Evolutionary conservation across 768 basidiomycete genomes (phyloP), one percentile per base, ranked within the genome.

Genomic region (Pulveroboletus sp.): DNA sequence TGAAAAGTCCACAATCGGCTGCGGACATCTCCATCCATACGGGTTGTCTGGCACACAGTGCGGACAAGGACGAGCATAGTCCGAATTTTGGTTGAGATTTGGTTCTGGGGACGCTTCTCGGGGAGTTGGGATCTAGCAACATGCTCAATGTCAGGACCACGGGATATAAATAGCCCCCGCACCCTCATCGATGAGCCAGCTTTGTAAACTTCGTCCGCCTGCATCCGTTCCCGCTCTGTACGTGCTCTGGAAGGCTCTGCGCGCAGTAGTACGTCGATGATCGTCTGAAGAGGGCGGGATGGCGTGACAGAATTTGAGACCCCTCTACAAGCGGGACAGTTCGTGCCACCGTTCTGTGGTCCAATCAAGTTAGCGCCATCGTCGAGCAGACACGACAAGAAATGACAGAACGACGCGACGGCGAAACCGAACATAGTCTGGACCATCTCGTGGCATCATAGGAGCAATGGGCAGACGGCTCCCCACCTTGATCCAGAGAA

Each of bases 401-500:
- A 39, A 35, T 2, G 14, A 39, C 35, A 26, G 26, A n/a, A 29
- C 10, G 32, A 39, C 40, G 41, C 35, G 45, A 40, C 9, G 24
- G 36, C 13, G 19, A 40, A 39, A 31, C 41, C 37, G 45, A 24
- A 23, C 12, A 23, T 37, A 36, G 45, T 36, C 24, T 29, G 38
- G 6, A 24, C 40, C 22, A 31, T 26, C 45, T 34, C 29, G 50
- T 47, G 37, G 47, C 50, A 56, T 44, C 27, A 36, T n/a, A n/a
- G n/a, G n/a, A n/a, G n/a, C n/a, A n/a, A n/a, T n/a, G n/a, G n/a
- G n/a, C n/a, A n/a, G n/a, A n/a, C 12, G 22, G 19, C 35, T 53
- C 81, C 86, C 82, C 69, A 90, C 89, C 56, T 79, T 79, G 66
- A 92, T 81, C 90, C 90, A 93, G 44, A 91, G 78, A 1, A 80